Evolutionary conservation across 2,329 filamentous ascomycete genomes (phyloP).

Genomic region (Zymoseptoria tritici): DNA sequence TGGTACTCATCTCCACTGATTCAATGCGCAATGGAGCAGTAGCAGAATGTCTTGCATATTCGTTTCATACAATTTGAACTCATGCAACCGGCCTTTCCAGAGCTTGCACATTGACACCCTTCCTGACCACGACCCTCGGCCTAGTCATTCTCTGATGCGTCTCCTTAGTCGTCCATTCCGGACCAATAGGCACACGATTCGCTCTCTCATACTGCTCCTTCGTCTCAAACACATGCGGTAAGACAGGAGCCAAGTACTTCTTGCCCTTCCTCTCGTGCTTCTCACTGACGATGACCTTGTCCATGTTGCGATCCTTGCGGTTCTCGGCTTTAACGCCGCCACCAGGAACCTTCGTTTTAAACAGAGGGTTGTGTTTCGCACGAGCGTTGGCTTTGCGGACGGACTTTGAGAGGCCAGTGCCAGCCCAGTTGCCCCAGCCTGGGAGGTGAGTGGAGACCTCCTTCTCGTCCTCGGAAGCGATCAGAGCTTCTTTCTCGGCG

Average conservation of each 20-base stretch:
- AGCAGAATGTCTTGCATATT: not conserved
- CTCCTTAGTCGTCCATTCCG: conserved; percentile 95
- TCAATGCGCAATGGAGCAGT: not conserved
- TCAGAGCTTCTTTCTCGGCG: conserved; percentile 65
- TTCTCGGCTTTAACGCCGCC: conserved; percentile 64
- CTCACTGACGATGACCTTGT: conserved; percentile 86
- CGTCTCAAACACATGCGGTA: conserved; percentile 87
- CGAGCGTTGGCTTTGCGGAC: conserved; percentile 56
- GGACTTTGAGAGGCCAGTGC: conserved; percentile 68
- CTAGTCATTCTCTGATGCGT: conserved; percentile 84
- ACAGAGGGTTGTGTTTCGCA: conserved; percentile 46
- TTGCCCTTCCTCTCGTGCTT: conserved; percentile 84
- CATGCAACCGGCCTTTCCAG: conserved; percentile 68
- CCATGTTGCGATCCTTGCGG: conserved; percentile 73
- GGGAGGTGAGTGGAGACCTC: conserved; percentile 76
- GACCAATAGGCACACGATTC: conserved; percentile 77
- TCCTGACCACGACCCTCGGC: conserved; percentile 82
- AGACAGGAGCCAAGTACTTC: conserved; percentile 73
- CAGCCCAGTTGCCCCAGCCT: conserved; percentile 90
- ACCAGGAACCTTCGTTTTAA: conserved; percentile 50
- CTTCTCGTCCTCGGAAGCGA: conserved; percentile 74
- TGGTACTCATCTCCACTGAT: not conserved
- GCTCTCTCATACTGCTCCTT: conserved; percentile 84
- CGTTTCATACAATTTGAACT: not conserved
- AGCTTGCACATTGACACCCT: conserved; percentile 71